Evolutionary conservation across 2,329 filamentous ascomycete genomes (phyloP), one percentile per base, ranked within the genome.

Genomic region (Nemania bipapillata): DNA sequence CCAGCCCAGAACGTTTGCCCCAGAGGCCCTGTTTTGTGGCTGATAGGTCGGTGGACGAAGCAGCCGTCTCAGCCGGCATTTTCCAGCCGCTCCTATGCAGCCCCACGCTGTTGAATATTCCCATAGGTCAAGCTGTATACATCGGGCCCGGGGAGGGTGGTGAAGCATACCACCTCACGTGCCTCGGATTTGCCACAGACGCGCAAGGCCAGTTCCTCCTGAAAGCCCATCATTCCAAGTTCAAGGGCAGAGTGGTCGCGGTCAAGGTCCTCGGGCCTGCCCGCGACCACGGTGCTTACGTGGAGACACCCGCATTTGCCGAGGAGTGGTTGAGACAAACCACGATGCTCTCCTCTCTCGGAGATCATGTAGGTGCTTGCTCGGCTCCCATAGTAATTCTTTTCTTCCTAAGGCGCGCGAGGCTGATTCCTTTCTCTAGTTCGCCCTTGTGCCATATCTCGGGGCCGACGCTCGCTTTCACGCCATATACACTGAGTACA

Each of bases 381-480:
- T 22, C 9, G 42, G 7, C 11, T 8, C 6, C 35, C 45, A n/a
- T n/a, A n/a, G n/a, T n/a, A n/a, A 22, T 20, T 11, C 17, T 20
- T 15, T 15, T 24, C 20, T 20, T 26, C 1, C n/a, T 8, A 12
- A 4, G 12, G n/a, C n/a, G 11, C 9, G 3, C 5, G 12, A 15
- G 28, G 26, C 45, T 66, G n/a, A 66, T 17, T n/a, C 0, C 4
- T 30, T 28, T 52, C 22, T 35, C 22, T 22, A 66, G 64, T 35
- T 47, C 8, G 45, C 52, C 3, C 17, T 66, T 11, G 15, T 54
- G 2, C n/a, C 32, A 1, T 63, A 45, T 45, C n/a, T 62, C 12
- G 64, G 64, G 20, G 32, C 20, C 11, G 64, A 66, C 17, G 64
- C 58, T 37, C 58, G 64, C 4, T 66, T 66, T 22, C 42, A 52